Base-by-base conservation (phyloP, 352 stramenopile genomes). In the Hyaloperonospora arabidopsidis region DNA sequence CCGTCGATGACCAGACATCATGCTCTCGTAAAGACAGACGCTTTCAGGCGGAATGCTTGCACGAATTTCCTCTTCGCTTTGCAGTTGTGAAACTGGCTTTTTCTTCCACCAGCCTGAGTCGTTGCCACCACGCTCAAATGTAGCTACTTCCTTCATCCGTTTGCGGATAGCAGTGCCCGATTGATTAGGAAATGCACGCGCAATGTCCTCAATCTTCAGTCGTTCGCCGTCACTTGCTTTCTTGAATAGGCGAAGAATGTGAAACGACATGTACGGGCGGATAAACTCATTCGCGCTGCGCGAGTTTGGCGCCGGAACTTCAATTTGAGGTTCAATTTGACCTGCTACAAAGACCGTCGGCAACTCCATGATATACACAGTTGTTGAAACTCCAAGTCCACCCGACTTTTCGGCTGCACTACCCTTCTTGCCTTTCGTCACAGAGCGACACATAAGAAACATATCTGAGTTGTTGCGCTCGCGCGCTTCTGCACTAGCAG, bases 91-190 rank as follows among this genome's bases (percentile, higher is more conserved):
- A 14, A 66, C 55, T 6, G 75, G 53, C 40, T 90, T 90, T 58
- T 87, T 90, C 45, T 86, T 89, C 84, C 84, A 93, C 79, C 74
- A 91, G 2, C 84, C 80, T 0, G 77, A 86, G 46, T 89, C 81
- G 46, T 86, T 89, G 45, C 84, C 84, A 54, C 80, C 80, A 47
- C 80, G 79, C 50, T 93, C 80, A 49, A 93, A 93, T 3, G 77
- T 93, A 21, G 80, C 83, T 17, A 91, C 76, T 59, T 91, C 79
- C 54, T 89, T 88, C 79, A 92, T 89, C 7, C 79, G 79, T 55
- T 89, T 92, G n/a, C 81, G 76, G 43, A 89, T 89, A 36, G 82
- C 79, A 18, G 82, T 92, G 22, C 72, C 67, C 14, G 80, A 89
- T 36, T 93, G 80, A 52, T 88, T 89, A 0, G 83, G 80, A 46